Evolutionary conservation across 306 rosid genomes (phyloP), one percentile per base, ranked within the genome.

Genomic region (Leucaena leucocephala): DNA sequence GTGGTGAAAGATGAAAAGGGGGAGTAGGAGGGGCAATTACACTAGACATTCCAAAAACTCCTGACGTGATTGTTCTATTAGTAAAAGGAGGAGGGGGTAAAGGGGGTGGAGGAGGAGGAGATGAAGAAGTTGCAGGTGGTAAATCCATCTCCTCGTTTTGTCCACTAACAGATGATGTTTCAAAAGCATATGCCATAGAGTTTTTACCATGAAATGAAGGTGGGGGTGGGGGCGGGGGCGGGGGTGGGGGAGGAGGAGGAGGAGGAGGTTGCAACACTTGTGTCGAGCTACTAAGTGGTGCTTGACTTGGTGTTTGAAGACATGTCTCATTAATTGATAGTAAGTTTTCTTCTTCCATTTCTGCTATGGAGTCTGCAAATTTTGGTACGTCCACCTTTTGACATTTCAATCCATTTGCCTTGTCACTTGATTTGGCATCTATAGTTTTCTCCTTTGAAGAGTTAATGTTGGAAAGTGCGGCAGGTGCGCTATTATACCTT

Each of bases 401-500:
- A 88, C 69, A 74, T 86, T 87, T 79, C 74, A 45, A 82, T 49
- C 90, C 94, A 80, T 74, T 81, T 49, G 59, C 52, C 74, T 71
- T 64, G 76, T 86, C 95, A 73, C 39, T 89, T 82, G 80, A 84
- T 78, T 85, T 81, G 52, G 84, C 64, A 87, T 82, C 86, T 68
- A 80, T 78, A 70, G 35, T 86, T 57, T 82, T 84, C 81, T 91
- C 90, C 76, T 84, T 87, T 8, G 71, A 50, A 68, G 85, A 36
- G 78, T 82, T 76, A 35, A 74, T 21, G 84, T 81, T 65, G 46
- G 76, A 64, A 74, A 84, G 78, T 72, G 86, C 79, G 43, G 88
- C 80, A 34, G 94, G 92, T 69, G 88, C 84, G 46, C 81, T 76
- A 52, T 80, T 85, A 62, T 86, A 84, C 81, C 92, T 88, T 71